Evolutionary conservation across 192 early-diverging fungal genomes (phyloP), one percentile per base, ranked within the genome.

Genomic region (Backusella westeae): DNA sequence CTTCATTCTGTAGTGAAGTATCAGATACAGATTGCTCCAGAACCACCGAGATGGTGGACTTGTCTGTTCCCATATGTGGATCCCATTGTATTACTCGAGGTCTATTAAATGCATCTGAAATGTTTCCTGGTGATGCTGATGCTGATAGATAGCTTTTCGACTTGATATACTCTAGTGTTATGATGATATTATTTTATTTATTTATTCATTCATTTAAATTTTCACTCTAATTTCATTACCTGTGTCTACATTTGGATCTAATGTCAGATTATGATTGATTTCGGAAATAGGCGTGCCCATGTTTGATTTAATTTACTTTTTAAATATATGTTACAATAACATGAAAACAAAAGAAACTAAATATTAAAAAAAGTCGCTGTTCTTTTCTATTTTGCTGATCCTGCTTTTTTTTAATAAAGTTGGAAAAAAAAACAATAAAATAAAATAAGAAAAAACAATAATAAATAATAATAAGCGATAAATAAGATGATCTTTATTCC

Each of bases 41-140:
- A 26, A 82, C 79, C 10, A 83, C 83, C 2, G 81, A 79, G 36
- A 87, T 71, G 4, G 73, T 76, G 19, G 80, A 77, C 10, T 71
- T 74, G 9, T 77, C 81, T 39, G 74, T 75, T n/a, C 85, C 85
- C 52, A 76, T 78, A 32, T 81, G 81, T 6, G 85, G 85, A 44
- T 32, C 70, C 75, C 80, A 87, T 74, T 87, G 83, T 10, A 87
- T 75, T 21, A 87, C 75, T 44, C 79, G 39, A 32, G 70, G 70
- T 49, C 70, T 71, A 9, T 35, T 68, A 36, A 35, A 68, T 2
- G 67, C n/a, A 68, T 34, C 17, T 35, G 67, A 68, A n/a, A 68
- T 68, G 35, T 35, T 36, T 35, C n/a, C 29, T 23, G 70, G 12
- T 17, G 70, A 29, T 71, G 15, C 21, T n/a, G 35, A 32, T 34